These are phyloP conservation scores for Psophocarpus tetragonolobus DNA, from an alignment of 306 rosid genomes.

Conservation along the genomic window DNA sequence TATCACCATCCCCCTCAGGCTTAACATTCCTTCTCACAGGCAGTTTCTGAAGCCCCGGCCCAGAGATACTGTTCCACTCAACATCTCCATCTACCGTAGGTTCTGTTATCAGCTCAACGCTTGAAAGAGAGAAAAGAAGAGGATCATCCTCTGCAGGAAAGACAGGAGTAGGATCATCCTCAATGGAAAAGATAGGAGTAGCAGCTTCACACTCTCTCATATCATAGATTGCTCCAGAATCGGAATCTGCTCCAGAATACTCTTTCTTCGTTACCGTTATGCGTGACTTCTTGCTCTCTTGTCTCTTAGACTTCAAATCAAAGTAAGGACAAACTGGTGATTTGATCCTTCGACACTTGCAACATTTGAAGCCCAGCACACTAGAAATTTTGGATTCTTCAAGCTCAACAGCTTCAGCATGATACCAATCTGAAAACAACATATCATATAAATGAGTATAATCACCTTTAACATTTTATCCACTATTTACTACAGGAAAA, in stretches of 20 bases:
- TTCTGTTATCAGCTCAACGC: constrained; percentile 65
- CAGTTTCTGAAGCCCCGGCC: constrained; percentile 69
- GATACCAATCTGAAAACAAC: constrained; percentile 83
- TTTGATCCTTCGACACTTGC: constrained; percentile 92
- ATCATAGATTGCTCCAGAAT: constrained; percentile 53
- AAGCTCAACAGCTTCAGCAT: constrained; percentile 90
- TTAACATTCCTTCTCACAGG: constrained; percentile 80
- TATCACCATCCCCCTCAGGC: constrained; percentile 67
- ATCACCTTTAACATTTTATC: background rate
- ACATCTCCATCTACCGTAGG: constrained; percentile 51
- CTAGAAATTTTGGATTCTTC: constrained; percentile 70
- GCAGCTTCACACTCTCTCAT: constrained; percentile 54
- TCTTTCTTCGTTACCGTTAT: constrained; percentile 53
- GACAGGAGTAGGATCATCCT: constrained; percentile 66
- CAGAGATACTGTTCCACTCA: constrained; percentile 60
- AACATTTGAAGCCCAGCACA: constrained; percentile 87
- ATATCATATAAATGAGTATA: constrained; percentile 3
- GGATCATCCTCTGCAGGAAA: constrained; percentile 71
- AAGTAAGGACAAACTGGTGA: constrained; percentile 84
- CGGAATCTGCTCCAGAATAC: constrained; percentile 49
- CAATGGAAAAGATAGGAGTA: constrained; percentile 58
- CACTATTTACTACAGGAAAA: constrained; percentile 24
- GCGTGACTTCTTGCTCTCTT: constrained; percentile 50
- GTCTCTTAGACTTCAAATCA: constrained; percentile 43
- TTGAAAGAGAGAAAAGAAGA: constrained; percentile 67